Conservation (phyloP, 2,329 filamentous ascomycete species). For the Cyphellophora europaea region DNA sequence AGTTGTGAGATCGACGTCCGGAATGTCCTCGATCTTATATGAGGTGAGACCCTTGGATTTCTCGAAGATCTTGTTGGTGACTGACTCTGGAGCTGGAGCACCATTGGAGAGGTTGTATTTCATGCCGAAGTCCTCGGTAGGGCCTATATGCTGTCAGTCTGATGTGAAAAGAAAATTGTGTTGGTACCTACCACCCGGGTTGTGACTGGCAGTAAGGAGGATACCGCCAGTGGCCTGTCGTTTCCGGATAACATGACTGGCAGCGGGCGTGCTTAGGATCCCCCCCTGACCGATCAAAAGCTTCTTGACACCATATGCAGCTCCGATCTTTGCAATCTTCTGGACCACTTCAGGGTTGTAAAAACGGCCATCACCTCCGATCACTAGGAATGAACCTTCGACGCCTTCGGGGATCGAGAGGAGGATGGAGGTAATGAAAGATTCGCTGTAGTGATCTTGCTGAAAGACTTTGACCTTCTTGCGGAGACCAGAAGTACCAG, state of each 20-base stretch:
- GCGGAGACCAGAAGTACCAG: slow-evolving; percentile 78
- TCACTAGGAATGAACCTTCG: slow-evolving; percentile 81
- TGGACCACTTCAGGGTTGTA: slow-evolving; percentile 97
- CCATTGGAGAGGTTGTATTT: slow-evolving; percentile 99
- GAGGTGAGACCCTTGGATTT: slow-evolving; percentile 79
- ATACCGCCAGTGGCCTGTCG: slow-evolving; percentile 94
- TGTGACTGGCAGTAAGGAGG: slow-evolving; percentile 92
- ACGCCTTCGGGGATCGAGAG: slow-evolving; percentile 93
- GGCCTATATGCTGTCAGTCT: slow-evolving; percentile 46
- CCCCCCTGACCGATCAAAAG: slow-evolving; percentile 91
- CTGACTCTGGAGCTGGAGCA: slow-evolving; percentile 86
- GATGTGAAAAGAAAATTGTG: background rate
- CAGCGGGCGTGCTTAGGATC: slow-evolving; percentile 92
- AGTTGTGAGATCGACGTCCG: slow-evolving; percentile 72
- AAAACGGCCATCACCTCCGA: slow-evolving; percentile 93
- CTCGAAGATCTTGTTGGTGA: slow-evolving; percentile 97
- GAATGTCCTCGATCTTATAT: slow-evolving; percentile 86
- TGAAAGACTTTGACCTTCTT: slow-evolving; percentile 99
- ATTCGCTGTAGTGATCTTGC: slow-evolving; percentile 87
- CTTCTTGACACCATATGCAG: slow-evolving; percentile 98
- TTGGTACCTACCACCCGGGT: slow-evolving; percentile 71
- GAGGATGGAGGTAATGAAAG: slow-evolving; percentile 88
- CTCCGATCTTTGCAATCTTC: slow-evolving; percentile 92
- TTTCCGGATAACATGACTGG: slow-evolving; percentile 91
- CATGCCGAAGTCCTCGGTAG: slow-evolving; percentile 94